A percentile compares a stretch with the other conserved stretches of the same genome.
phyloP scores from a whole-genome alignment of 495 filamentous ascomycete species.

The Penicillium salamii region DNA sequence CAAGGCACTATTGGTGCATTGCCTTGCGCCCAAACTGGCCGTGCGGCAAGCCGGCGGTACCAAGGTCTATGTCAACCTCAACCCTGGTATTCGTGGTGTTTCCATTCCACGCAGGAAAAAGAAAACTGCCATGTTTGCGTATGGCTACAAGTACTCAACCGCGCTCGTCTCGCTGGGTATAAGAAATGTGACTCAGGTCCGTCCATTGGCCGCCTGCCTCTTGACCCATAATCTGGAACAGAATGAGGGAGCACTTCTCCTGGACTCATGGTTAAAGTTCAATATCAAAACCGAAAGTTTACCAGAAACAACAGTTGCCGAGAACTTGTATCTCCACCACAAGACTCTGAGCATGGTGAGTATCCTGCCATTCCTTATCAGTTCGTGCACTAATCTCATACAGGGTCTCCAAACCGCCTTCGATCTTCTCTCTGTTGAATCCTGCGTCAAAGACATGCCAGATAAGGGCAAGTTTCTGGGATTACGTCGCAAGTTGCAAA shows the following conservation, averaged over 20 bases:
- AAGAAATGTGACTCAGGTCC: neutral
- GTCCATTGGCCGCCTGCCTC: neutral
- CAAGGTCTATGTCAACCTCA: neutral
- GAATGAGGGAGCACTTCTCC: neutral
- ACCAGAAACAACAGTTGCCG: neutral
- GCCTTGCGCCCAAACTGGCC: constrained; percentile 35
- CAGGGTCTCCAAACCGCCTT: neutral
- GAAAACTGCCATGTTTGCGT: neutral
- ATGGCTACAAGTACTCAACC: neutral
- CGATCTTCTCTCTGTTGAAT: neutral
- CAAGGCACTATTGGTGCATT: constrained; percentile 47
- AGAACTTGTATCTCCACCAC: neutral
- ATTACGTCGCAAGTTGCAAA: neutral
- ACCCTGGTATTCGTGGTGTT: neutral
- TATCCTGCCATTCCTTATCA: neutral
- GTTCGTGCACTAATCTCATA: neutral
- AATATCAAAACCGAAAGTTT: neutral
- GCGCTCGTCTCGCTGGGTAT: neutral
- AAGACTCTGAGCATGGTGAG: neutral
- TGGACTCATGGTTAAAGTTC: neutral
- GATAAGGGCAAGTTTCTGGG: too few species aligned
- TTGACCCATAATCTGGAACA: neutral
- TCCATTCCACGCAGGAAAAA: neutral
- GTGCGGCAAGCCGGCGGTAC: neutral
- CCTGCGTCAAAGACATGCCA: too few species aligned